phyloP scores from a whole-genome alignment of 2,329 filamentous ascomycete species.

The Botrytis byssoidea region DNA sequence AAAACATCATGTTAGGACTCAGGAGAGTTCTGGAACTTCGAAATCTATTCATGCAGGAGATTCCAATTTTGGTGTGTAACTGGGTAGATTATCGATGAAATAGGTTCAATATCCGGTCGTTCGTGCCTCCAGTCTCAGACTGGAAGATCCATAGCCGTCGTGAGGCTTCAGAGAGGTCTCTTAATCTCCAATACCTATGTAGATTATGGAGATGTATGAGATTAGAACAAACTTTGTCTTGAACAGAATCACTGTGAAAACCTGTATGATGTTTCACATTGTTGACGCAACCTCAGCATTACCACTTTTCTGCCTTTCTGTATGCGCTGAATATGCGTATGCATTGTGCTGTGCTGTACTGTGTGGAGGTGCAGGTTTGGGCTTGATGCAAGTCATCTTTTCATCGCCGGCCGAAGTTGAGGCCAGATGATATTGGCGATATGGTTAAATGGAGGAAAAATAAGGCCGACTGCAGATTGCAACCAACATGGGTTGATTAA shows the following conservation, averaged over 20 bases:
- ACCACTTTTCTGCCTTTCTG: slow-evolving; percentile 15
- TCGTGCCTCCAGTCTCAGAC: slow-evolving; percentile 20
- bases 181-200: slow-evolving; percentile 17
- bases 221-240: slow-evolving; percentile 7
- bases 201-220: slow-evolving; percentile 16
- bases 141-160: slow-evolving; percentile 8
- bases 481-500: background rate
- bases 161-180: slow-evolving; percentile 12
- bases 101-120: slow-evolving; percentile 32
- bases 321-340: slow-evolving; percentile 23
- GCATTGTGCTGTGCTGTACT: slow-evolving; percentile 14
- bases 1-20: slow-evolving; percentile 26
- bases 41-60: slow-evolving; percentile 39
- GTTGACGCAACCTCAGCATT: slow-evolving; percentile 9
- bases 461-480: slow-evolving; percentile 11
- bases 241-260: background rate
- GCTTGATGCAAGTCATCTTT: slow-evolving; percentile 22
- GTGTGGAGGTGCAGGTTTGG: slow-evolving; percentile 15
- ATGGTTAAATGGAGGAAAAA: background rate
- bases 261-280: slow-evolving; percentile 19
- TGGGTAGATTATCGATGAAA: slow-evolving; percentile 20
- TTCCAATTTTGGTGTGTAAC: slow-evolving; percentile 33
- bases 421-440: slow-evolving; percentile 16
- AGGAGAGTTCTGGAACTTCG: slow-evolving; percentile 16
- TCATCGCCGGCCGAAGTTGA: slow-evolving; percentile 19